These are phyloP conservation scores for Solanum neorickii DNA, from an alignment of 257 asterid species.

Conservation along the genomic window DNA sequence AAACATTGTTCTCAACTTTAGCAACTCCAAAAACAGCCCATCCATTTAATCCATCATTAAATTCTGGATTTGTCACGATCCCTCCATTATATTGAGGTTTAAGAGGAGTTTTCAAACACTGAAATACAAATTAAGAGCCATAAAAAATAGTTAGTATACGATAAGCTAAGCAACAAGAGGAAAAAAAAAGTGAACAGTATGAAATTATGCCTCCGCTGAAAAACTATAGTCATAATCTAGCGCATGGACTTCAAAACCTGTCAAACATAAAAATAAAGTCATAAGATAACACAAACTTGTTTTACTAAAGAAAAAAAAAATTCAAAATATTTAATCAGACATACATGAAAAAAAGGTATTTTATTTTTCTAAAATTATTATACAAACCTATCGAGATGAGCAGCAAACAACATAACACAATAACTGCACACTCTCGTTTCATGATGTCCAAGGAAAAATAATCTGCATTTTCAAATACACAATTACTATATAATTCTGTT, in stretches of 20 bases:
- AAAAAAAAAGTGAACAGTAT: not conserved
- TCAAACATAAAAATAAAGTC: not conserved
- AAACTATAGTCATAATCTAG: not conserved
- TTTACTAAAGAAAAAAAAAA: not conserved
- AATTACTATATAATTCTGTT: not conserved
- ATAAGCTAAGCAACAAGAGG: not conserved
- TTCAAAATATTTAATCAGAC: not conserved
- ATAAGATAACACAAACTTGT: not conserved
- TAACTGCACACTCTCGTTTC: not conserved
- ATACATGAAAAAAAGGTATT: not conserved
- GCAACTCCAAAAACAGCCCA: constrained; percentile 6
- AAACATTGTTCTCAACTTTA: not conserved
- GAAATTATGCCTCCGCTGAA: not conserved
- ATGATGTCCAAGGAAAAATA: not conserved
- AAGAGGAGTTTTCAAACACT: constrained; percentile 26
- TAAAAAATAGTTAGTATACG: too few species aligned
- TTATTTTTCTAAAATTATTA: not conserved
- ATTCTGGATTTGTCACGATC: constrained; percentile 18
- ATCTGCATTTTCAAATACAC: not conserved
- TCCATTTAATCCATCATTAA: constrained; percentile 11
- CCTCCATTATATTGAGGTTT: constrained; percentile 29
- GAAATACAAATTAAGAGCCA: too few species aligned
- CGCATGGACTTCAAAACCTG: not conserved
- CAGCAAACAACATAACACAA: not conserved
- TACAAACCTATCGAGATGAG: constrained; percentile 5